These are phyloP conservation scores for Ceratocystiopsis sp. DNA, from an alignment of 2,329 filamentous ascomycete species.

Conservation along the genomic window DNA sequence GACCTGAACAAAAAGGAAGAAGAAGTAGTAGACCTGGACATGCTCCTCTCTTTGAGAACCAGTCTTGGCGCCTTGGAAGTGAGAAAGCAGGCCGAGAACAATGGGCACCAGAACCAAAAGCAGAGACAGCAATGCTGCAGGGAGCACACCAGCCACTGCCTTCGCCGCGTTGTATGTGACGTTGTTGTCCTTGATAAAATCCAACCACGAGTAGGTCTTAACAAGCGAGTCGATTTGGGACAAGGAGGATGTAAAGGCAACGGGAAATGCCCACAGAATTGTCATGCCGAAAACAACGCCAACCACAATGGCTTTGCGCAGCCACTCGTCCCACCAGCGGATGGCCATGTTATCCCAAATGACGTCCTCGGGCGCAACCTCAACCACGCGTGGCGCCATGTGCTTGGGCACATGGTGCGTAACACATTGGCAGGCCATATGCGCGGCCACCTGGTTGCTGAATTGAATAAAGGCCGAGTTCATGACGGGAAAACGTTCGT, in stretches of 20 bases:
- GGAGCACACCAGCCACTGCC: slow-evolving; percentile 68
- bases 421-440: slow-evolving; percentile 91
- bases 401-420: slow-evolving; percentile 83
- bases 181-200: slow-evolving; percentile 44
- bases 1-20: slow-evolving; percentile 84
- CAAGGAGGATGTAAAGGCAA: slow-evolving; percentile 71
- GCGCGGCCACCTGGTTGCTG: slow-evolving; percentile 90
- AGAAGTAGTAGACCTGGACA: slow-evolving; percentile 88
- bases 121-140: slow-evolving; percentile 57
- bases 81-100: slow-evolving; percentile 56
- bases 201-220: slow-evolving; percentile 45
- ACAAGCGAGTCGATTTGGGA: slow-evolving; percentile 62
- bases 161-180: slow-evolving; percentile 44
- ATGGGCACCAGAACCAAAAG: slow-evolving; percentile 69
- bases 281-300: slow-evolving; percentile 56
- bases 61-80: slow-evolving; percentile 65
- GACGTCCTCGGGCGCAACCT: slow-evolving; percentile 84
- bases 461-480: slow-evolving; percentile 97
- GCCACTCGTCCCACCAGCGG: slow-evolving; percentile 80
- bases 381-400: slow-evolving; percentile 84
- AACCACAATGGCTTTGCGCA: slow-evolving; percentile 51
- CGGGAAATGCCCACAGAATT: slow-evolving; percentile 77
- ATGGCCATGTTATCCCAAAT: slow-evolving; percentile 97
- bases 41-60: slow-evolving; percentile 60
- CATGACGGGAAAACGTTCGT: slow-evolving; percentile 79